These are phyloP conservation scores for Trichoderma arundinaceum DNA, from an alignment of 2,329 filamentous ascomycete genomes.

Conservation along the genomic window DNA sequence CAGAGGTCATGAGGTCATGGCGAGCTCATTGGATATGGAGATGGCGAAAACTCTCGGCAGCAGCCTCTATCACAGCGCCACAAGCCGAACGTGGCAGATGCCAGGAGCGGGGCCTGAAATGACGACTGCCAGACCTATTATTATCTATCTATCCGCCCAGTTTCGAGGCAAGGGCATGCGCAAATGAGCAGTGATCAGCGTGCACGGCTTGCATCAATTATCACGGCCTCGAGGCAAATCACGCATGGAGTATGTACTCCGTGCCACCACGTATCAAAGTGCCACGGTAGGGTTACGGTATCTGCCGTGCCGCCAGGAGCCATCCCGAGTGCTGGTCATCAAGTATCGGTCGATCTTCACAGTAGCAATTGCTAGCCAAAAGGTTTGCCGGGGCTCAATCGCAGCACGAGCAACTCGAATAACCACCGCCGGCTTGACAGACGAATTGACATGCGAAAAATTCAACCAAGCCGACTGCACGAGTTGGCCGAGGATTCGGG, in stretches of 20 bases:
- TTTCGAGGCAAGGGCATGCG: not conserved
- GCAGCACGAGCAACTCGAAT: not conserved
- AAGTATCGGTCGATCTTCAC: not conserved
- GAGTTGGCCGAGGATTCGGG: not conserved
- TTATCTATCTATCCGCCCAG: not conserved
- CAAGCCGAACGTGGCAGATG: conserved; percentile 21
- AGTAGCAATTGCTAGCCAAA: not conserved
- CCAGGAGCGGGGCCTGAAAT: not conserved
- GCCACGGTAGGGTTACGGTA: not conserved
- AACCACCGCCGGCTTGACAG: not conserved
- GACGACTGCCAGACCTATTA: conserved; percentile 1
- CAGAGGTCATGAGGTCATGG: not conserved
- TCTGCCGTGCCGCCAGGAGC: not conserved
- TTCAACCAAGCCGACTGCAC: not conserved
- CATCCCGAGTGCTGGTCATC: not conserved
- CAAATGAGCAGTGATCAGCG: not conserved
- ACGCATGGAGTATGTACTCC: not conserved
- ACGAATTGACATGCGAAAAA: not conserved
- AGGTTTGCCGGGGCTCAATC: not conserved
- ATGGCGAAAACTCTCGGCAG: not conserved
- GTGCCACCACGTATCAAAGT: not conserved
- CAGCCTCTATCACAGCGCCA: conserved; percentile 25
- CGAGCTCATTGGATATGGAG: not conserved
- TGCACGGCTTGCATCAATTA: not conserved
- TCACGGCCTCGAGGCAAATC: not conserved